Percentiles rank a stretch among this genome's conserved stretches.
These are phyloP conservation scores for Talaromyces sp. DNA, from an alignment of 2,329 filamentous ascomycete species.

Conservation along the genomic window DNA sequence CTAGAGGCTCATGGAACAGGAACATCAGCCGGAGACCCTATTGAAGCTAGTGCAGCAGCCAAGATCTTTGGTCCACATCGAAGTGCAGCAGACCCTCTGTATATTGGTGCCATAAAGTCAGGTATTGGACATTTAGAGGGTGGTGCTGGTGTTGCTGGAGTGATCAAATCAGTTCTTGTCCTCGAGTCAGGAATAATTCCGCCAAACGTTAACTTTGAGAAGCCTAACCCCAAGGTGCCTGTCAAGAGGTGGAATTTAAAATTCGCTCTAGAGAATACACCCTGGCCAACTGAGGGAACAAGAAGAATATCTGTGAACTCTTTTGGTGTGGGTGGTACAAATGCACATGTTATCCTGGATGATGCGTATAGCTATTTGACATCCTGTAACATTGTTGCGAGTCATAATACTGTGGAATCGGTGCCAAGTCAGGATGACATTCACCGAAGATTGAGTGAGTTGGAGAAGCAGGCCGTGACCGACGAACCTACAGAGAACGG, in stretches of 20 bases:
- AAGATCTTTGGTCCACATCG: conserved; percentile 23
- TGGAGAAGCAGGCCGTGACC: not conserved
- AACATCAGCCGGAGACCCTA: conserved; percentile 28
- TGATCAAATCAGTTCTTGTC: conserved; percentile 46
- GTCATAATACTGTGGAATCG: conserved; percentile 11
- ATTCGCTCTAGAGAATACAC: conserved; percentile 28
- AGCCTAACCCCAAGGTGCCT: conserved; percentile 38
- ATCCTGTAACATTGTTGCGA: conserved; percentile 1
- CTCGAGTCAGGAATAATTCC: conserved; percentile 47
- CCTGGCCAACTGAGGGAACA: conserved; percentile 30
- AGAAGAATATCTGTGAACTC: conserved; percentile 29
- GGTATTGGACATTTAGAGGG: conserved; percentile 34
- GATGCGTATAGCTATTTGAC: conserved; percentile 18
- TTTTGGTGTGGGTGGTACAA: conserved; percentile 29
- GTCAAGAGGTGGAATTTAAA: conserved; percentile 40
- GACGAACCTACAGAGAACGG: not conserved
- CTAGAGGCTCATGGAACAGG: conserved; percentile 31
- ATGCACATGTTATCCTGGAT: conserved; percentile 20
- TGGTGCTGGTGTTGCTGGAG: conserved; percentile 39
- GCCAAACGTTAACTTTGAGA: conserved; percentile 45
- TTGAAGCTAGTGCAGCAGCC: conserved; percentile 24
- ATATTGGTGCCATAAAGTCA: conserved; percentile 27
- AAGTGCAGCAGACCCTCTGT: conserved; percentile 19
- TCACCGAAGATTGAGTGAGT: not conserved
- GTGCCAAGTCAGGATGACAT: conserved; percentile 16